Evolutionary conservation across 129 eudicot genomes (phyloP), one percentile per base, ranked within the genome.

Genomic region (Arctium lappa): DNA sequence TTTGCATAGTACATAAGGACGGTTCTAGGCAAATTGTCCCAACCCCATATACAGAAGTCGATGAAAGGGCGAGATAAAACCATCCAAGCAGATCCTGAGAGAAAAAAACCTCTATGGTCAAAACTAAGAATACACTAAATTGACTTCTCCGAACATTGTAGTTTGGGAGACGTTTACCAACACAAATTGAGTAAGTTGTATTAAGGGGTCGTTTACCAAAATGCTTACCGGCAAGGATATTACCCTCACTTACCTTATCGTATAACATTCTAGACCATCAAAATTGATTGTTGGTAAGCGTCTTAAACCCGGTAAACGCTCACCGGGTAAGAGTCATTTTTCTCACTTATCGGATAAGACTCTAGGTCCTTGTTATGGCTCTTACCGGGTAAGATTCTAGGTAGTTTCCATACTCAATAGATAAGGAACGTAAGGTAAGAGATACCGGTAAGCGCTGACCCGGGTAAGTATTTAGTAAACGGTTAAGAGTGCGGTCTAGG

Each of bases 1-100:
- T 92, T 92, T 34, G 97, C 78, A 9, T 89, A 92, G 84, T 92
- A 92, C 94, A 92, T 88, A 3, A 92, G 90, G 83, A 86, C 89
- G 0, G 92, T 92, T 83, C 97, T 75, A 7, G 97, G 97, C 34
- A 92, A 78, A 81, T 92, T 92, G 88, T 92, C 94, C 94, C 94
- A 92, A 16, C 97, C 97, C 97, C 91, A 87, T 74, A 92, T 66
- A 68, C 89, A 87, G 50, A 85, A 92, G 73, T 92, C 92, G 2
- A 92, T 71, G 65, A 90, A 92, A 7, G 91, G 86, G 8, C 94
- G 90, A 74, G 97, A 86, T 30, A 92, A 83, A 3, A 77, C 92
- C 87, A 89, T 84, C 97, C 97, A 92, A 10, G 97, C 97, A 29
- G 97, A 92, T 18, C 97, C 97, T 92, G 75, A 50, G 42, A 73